Conservation (phyloP, 805 yeast genomes). For the Teunomyces stri region DNA sequence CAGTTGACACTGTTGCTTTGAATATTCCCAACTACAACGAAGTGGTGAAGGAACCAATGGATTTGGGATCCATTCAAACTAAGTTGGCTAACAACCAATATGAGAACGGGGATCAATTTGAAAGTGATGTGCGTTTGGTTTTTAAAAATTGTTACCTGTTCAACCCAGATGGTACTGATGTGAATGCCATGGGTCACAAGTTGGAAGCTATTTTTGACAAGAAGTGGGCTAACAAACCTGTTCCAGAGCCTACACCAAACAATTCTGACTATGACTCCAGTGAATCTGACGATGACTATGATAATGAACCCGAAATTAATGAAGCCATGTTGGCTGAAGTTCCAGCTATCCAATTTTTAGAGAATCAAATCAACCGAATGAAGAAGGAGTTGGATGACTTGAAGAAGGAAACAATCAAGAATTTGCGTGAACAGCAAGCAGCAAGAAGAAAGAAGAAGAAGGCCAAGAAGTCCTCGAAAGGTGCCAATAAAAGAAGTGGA, state of each 20-base stretch:
- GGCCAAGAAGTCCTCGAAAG: conserved; percentile 28
- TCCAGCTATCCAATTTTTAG: conserved; percentile 87
- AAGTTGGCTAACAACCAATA: conserved; percentile 85
- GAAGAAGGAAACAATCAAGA: conserved; percentile 73
- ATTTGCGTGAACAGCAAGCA: conserved; percentile 60
- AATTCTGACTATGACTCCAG: conserved; percentile 40
- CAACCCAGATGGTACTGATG: conserved; percentile 97
- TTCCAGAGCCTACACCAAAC: conserved; percentile 64
- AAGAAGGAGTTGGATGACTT: conserved; percentile 77
- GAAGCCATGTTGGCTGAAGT: conserved; percentile 59
- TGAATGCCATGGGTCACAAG: conserved; percentile 91
- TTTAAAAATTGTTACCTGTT: conserved; percentile 87
- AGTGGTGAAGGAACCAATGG: conserved; percentile 91
- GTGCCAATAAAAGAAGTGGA: conserved; percentile 6
- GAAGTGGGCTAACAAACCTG: conserved; percentile 74
- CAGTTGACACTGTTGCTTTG: conserved; percentile 93
- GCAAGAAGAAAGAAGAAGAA: conserved; percentile 46
- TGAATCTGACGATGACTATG: conserved; percentile 37
- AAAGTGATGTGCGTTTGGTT: conserved; percentile 74
- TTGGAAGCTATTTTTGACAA: conserved; percentile 82
- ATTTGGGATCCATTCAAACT: conserved; percentile 76
- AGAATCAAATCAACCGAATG: conserved; percentile 83
- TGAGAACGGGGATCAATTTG: conserved; percentile 85
- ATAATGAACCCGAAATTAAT: conserved; percentile 59
- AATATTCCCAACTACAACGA: conserved; percentile 90